Evolutionary conservation across 805 yeast species (phyloP).

Genomic region (Wickerhamomyces xylosicus): DNA sequence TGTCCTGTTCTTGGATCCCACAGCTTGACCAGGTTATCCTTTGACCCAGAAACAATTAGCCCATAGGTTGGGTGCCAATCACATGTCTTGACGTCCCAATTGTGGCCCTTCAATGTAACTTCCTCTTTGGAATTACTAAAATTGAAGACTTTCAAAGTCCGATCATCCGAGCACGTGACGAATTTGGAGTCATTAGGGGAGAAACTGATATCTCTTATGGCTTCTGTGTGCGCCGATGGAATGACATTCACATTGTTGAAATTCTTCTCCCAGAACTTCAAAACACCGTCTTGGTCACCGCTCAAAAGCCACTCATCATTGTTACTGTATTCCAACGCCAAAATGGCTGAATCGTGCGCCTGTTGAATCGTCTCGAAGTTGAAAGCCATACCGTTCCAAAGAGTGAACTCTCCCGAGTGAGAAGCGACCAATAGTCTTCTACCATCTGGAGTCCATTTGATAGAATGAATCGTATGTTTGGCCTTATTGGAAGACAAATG

Average conservation of each 20-base stretch:
- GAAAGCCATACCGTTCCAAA: constrained; percentile 94
- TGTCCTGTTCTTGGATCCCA: constrained; percentile 91
- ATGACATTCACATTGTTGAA: constrained; percentile 88
- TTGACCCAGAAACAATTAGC: constrained; percentile 83
- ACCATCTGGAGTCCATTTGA: constrained; percentile 97
- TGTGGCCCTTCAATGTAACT: constrained; percentile 75
- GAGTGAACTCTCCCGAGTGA: constrained; percentile 89
- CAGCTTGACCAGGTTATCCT: constrained; percentile 83
- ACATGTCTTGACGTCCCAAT: constrained; percentile 96
- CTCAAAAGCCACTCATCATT: constrained; percentile 91
- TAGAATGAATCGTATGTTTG: constrained; percentile 79
- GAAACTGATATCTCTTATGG: constrained; percentile 79
- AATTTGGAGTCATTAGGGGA: constrained; percentile 86
- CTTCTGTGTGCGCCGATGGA: constrained; percentile 61
- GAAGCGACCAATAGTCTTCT: constrained; percentile 82
- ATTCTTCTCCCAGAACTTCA: constrained; percentile 97
- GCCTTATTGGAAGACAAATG: constrained; percentile 88
- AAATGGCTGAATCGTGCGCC: constrained; percentile 89
- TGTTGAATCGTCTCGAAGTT: constrained; percentile 97
- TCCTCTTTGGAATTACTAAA: constrained; percentile 85
- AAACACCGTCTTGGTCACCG: constrained; percentile 85
- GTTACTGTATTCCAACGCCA: constrained; percentile 72
- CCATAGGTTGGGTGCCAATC: constrained; percentile 96
- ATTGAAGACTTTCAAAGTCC: constrained; percentile 86
- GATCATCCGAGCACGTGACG: constrained; percentile 92